These are phyloP conservation scores for Penicillium oxalicum DNA, from an alignment of 2,329 filamentous ascomycete genomes.

Conservation along the genomic window DNA sequence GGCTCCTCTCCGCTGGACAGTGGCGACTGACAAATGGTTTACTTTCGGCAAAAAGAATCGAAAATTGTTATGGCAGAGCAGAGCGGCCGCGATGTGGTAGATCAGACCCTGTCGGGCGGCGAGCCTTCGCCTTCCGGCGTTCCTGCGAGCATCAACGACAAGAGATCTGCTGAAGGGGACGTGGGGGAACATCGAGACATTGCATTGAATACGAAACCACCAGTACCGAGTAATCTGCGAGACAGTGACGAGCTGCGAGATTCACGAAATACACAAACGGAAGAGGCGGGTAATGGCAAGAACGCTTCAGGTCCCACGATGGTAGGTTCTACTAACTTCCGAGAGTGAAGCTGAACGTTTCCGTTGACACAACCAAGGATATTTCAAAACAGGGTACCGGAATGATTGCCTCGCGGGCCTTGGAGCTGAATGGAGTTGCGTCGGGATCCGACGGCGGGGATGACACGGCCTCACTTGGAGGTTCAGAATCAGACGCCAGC, in stretches of 20 bases:
- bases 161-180: constrained; percentile 48
- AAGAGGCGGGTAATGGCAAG: constrained; percentile 21
- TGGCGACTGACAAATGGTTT: constrained; percentile 31
- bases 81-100: constrained; percentile 65
- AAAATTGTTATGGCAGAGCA: constrained; percentile 68
- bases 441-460: constrained; percentile 35
- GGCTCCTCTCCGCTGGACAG: constrained; percentile 10
- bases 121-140: constrained; percentile 59
- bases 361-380: constrained; percentile 24
- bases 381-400: constrained; percentile 26
- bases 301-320: constrained; percentile 21
- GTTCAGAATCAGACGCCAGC: constrained; percentile 60
- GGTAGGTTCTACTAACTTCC: constrained; percentile 23
- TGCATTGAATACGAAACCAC: constrained; percentile 28
- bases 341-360: constrained; percentile 6
- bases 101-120: constrained; percentile 62
- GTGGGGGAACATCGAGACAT: constrained; percentile 39
- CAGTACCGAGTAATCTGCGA: constrained; percentile 21
- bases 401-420: constrained; percentile 30
- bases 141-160: constrained; percentile 55
- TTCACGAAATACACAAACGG: constrained; percentile 13
- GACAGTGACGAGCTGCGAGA: constrained; percentile 20
- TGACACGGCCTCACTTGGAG: constrained; percentile 41
- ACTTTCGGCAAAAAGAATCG: constrained; percentile 38
- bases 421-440: constrained; percentile 37